Base-by-base conservation (phyloP, 805 yeast genomes). In the Nakazawaea molendinolei region DNA sequence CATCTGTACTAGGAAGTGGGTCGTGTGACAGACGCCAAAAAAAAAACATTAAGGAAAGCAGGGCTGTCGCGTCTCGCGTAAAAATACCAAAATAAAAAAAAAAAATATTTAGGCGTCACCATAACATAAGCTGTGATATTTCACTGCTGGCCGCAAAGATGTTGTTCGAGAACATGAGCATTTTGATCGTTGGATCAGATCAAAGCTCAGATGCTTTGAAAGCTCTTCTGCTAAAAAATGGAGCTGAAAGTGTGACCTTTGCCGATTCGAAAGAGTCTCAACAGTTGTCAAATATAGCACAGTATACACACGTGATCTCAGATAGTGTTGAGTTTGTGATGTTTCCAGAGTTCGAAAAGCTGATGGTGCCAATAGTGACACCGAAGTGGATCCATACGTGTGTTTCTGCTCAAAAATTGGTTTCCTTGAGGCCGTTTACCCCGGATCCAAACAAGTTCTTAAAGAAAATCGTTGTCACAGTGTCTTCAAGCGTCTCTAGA, bases 361-460 rank as follows among this genome's bases (percentile, higher is more conserved):
- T 69, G 24, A 67, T 82, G 75, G 64, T 81, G 10, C 86, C 92
- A 0, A 69, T 82, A 1, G 80, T 84, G 12, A 68, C 71, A 0
- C 66, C 77, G 0, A 52, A 61, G 5, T 86, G 92, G 86, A 61
- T 83, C 2, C 44, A 53, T 20, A 75, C 70, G 25, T 70, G 79
- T 3, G 49, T 67, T 0, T 49, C 49, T 7, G 52, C 52, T 19
- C 58, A 60, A 0, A 64, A 69, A 36, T 52, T 68, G 10, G 63
- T 67, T 19, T 74, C 81, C 5, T 63, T 70, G 27, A 66, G 78
- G 38, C 67, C 71, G 2, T 87, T 71, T 53, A 75, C 85, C 12
- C 94, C 96, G 0, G 82, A 81, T 49, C 81, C 85, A 7, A 62
- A 62, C 20, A 75, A 71, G 40, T 71, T 84, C 43, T 63, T 90